Evolutionary conservation across 257 asterid genomes (phyloP).

Genomic region (Penstemon davidsonii): DNA sequence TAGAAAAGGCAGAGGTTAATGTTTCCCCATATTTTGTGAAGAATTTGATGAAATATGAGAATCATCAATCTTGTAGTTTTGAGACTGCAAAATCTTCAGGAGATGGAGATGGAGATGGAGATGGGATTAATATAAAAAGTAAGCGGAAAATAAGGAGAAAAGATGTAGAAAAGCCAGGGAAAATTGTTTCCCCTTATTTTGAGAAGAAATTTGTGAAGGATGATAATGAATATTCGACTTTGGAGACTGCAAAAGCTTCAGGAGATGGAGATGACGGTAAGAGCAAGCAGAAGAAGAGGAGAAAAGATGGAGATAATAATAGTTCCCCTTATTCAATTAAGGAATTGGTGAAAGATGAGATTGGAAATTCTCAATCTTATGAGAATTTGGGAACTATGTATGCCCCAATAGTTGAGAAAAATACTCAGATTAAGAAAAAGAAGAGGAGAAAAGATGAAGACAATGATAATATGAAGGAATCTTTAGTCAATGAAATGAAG

Average conservation of each 20-base stretch:
- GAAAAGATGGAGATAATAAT: conserved; percentile 1
- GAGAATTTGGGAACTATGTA: background rate
- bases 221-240: background rate
- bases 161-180: background rate
- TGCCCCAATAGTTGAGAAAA: conserved; percentile 7
- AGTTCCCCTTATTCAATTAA: conserved; percentile 8
- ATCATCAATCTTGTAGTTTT: background rate
- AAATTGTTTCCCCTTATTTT: conserved; percentile 9
- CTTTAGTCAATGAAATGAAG: background rate
- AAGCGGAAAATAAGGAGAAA: conserved; percentile 12
- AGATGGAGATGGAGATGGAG: no score
- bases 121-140: background rate
- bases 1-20: conserved; percentile 1
- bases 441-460: conserved; percentile 6
- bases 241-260: background rate
- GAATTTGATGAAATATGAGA: conserved; percentile 9
- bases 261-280: conserved; percentile 1
- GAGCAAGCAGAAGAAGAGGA: conserved; percentile 6
- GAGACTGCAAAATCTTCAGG: background rate
- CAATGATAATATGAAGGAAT: conserved; percentile 15
- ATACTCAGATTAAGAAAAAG: background rate
- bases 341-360: background rate
- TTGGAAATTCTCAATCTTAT: background rate
- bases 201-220: background rate
- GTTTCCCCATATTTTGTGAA: conserved; percentile 25